Evolutionary conservation across 768 basidiomycete species (phyloP).

Genomic region (Boletus tylopilopsis): DNA sequence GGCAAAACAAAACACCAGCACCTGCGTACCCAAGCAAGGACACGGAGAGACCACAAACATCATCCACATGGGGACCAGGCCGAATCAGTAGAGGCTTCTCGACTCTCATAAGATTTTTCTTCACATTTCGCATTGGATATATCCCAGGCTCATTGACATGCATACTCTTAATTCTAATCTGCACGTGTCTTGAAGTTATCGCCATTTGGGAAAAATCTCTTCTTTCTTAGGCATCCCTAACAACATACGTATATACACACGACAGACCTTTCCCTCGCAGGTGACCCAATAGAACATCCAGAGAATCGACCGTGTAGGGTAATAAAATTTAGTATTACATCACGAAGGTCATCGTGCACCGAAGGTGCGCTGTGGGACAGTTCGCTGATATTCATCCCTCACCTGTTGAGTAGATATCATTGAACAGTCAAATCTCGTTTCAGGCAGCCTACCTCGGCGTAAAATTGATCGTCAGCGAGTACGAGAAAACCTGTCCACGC

Average conservation of each 20-base stretch:
- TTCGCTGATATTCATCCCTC: conserved; percentile 22
- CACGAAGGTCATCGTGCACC: conserved; percentile 1
- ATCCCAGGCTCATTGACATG: conserved; percentile 13
- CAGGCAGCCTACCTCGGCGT: conserved; percentile 40
- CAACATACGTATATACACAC: too few species aligned
- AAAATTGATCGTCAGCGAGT: conserved; percentile 56
- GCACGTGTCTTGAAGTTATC: conserved; percentile 11
- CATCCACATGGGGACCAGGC: conserved; percentile 34
- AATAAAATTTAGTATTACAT: conserved; percentile 17
- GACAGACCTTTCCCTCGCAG: too few species aligned
- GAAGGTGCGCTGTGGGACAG: background rate
- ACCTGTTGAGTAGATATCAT: conserved; percentile 16
- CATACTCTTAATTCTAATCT: conserved; percentile 20
- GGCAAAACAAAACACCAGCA: conserved; percentile 61
- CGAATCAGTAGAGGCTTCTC: conserved; percentile 16
- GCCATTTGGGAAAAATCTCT: conserved; percentile 1
- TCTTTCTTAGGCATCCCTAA: too few species aligned
- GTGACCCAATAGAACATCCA: conserved; percentile 7
- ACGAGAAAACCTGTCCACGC: conserved; percentile 60
- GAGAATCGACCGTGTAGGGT: conserved; percentile 8
- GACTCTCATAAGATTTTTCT: conserved; percentile 10
- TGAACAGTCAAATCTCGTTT: background rate
- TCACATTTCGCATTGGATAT: conserved; percentile 18
- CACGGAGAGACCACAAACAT: conserved; percentile 36
- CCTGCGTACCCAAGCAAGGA: conserved; percentile 25